Evolutionary conservation across 495 filamentous ascomycete genomes (phyloP).

Genomic region (Pyrenula massariospora): DNA sequence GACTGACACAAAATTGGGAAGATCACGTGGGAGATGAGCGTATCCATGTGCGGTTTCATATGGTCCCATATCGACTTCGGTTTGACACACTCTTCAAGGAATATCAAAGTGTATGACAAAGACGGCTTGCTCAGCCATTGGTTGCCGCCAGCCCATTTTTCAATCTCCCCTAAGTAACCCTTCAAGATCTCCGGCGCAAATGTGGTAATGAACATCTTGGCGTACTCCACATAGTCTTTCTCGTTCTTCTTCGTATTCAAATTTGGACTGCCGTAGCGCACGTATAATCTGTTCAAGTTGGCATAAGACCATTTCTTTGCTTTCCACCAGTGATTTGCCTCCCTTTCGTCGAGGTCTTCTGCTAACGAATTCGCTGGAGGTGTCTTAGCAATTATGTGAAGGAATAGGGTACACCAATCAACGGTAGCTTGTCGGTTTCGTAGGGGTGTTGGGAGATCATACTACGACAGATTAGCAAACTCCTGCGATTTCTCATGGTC

Average conservation of each 20-base stretch:
- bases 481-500: neutral
- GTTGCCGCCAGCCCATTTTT: conserved; percentile 93
- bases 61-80: conserved; percentile 94
- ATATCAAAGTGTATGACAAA: conserved; percentile 81
- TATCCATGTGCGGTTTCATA: conserved; percentile 85
- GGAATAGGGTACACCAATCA: conserved; percentile 89
- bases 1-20: conserved; percentile 92
- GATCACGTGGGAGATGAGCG: conserved; percentile 80
- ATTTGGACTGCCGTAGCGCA: conserved; percentile 85
- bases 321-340: conserved; percentile 97
- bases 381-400: conserved; percentile 76
- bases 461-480: conserved; percentile 36
- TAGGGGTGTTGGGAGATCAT: conserved; percentile 71
- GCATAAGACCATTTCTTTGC: conserved; percentile 99
- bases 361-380: conserved; percentile 65
- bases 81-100: conserved; percentile 93
- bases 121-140: conserved; percentile 90
- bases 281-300: conserved; percentile 90
- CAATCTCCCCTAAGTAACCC: conserved; percentile 82
- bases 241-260: conserved; percentile 53
- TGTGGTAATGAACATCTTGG: conserved; percentile 78
- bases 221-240: conserved; percentile 62
- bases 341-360: conserved; percentile 78
- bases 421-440: conserved; percentile 73
- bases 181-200: conserved; percentile 94